Conservation (phyloP, 768 basidiomycete species). For the Boletus rubroflammeus region DNA sequence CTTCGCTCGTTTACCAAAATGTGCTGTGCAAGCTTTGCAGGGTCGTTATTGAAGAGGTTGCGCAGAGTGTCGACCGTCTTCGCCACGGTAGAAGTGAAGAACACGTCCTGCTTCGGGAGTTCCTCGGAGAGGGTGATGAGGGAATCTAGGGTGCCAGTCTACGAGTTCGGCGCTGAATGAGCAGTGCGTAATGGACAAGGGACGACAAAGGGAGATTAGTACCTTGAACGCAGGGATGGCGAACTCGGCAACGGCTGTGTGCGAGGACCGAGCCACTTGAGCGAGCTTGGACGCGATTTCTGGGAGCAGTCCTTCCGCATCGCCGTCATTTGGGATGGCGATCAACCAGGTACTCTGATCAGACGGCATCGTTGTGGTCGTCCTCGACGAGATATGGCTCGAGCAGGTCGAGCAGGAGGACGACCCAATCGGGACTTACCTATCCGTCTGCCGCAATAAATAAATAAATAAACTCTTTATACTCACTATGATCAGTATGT, state of each 20-base stretch:
- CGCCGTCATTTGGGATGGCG: conserved; percentile 81
- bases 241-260: conserved; percentile 57
- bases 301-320: conserved; percentile 70
- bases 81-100: conserved; percentile 84
- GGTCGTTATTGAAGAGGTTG: conserved; percentile 85
- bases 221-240: conserved; percentile 91
- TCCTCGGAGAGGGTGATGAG: conserved; percentile 89
- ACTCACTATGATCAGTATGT: not conserved
- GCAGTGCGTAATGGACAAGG: not conserved
- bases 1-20: conserved; percentile 74
- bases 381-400: conserved; percentile 4
- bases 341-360: conserved; percentile 95
- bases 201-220: conserved; percentile 13
- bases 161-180: conserved; percentile 15
- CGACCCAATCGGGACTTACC: conserved; percentile 15
- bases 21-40: conserved; percentile 69
- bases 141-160: conserved; percentile 93
- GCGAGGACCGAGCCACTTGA: conserved; percentile 50
- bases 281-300: conserved; percentile 62
- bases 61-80: conserved; percentile 94
- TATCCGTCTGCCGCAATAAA: conserved; percentile 1
- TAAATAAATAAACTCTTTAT: conserved; percentile 1
- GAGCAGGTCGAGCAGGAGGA: not conserved
- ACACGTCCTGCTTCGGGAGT: conserved; percentile 85
- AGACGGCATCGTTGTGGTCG: conserved; percentile 70